These are phyloP conservation scores for Colletotrichum brevisporum DNA, from an alignment of 2,329 filamentous ascomycete genomes.

Conservation along the genomic window DNA sequence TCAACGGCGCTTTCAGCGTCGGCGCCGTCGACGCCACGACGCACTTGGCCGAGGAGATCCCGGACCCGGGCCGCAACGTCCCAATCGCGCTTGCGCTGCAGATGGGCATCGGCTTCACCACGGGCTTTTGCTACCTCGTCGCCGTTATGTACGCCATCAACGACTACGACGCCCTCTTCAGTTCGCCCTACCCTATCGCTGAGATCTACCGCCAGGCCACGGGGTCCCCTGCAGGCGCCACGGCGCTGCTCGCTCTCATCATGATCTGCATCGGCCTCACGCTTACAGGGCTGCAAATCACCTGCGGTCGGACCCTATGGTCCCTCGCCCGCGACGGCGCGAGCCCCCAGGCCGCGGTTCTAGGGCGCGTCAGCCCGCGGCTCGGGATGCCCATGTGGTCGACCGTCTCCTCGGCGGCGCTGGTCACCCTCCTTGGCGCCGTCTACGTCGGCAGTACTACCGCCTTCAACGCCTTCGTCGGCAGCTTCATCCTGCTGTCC, in stretches of 20 bases:
- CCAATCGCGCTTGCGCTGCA: slow-evolving; percentile 68
- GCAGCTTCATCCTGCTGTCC: slow-evolving; percentile 57
- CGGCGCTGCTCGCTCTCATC: slow-evolving; percentile 62
- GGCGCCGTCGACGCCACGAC: slow-evolving; percentile 76
- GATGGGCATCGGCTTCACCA: slow-evolving; percentile 64
- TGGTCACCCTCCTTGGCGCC: slow-evolving; percentile 68
- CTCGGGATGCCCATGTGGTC: slow-evolving; percentile 59
- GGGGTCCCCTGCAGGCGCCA: slow-evolving; percentile 63
- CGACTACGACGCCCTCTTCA: slow-evolving; percentile 64
- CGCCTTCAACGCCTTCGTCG: slow-evolving; percentile 77
- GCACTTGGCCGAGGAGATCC: slow-evolving; percentile 77
- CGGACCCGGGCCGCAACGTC: slow-evolving; percentile 63
- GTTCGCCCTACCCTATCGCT: slow-evolving; percentile 72
- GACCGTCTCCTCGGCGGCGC: slow-evolving; percentile 60
- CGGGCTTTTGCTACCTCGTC: slow-evolving; percentile 66
- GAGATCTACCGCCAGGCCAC: slow-evolving; percentile 76
- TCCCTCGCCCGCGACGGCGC: slow-evolving; percentile 57
- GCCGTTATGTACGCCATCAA: slow-evolving; percentile 72
- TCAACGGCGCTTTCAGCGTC: slow-evolving; percentile 79
- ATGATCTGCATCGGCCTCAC: slow-evolving; percentile 55
- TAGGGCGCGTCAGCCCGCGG: slow-evolving; percentile 48
- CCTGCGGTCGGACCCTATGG: slow-evolving; percentile 57
- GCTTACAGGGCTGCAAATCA: slow-evolving; percentile 54
- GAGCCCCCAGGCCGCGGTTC: slow-evolving; percentile 48
- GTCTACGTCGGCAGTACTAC: slow-evolving; percentile 77